These are phyloP conservation scores for Saitozyma podzolica DNA, from an alignment of 768 basidiomycete genomes.

Conservation along the genomic window DNA sequence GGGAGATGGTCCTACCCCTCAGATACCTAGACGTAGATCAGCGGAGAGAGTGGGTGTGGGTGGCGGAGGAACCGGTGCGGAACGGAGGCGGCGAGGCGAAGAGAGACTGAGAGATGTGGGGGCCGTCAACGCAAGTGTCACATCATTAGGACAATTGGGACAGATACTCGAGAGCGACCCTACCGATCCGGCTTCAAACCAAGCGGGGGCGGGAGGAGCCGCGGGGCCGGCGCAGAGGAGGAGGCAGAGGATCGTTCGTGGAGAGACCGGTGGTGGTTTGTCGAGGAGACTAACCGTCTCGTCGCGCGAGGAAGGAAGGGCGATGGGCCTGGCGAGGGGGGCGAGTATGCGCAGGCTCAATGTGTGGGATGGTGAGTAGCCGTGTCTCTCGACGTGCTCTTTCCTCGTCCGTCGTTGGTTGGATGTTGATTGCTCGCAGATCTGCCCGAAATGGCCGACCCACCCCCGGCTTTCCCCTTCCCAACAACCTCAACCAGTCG, in stretches of 20 bases:
- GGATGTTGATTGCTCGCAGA: conserved; percentile 21
- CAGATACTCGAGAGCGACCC: conserved; percentile 34
- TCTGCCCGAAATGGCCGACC: conserved; percentile 40
- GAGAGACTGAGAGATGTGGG: conserved; percentile 31
- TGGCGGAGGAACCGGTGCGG: neutral
- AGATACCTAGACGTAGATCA: conserved; percentile 17
- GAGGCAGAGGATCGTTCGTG: conserved; percentile 26
- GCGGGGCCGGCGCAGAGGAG: neutral
- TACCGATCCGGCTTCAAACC: neutral
- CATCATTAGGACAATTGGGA: conserved; percentile 33
- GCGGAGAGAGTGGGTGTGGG: conserved; percentile 21
- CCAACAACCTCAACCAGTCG: conserved; percentile 33
- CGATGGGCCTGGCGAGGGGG: conserved; percentile 42
- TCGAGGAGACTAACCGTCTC: conserved; percentile 28
- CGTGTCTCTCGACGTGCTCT: too few relatives aligned
- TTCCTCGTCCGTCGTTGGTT: neutral
- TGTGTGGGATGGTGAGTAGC: conserved; percentile 45
- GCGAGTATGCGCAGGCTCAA: conserved; percentile 47
- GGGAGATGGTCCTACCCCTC: conserved; percentile 6
- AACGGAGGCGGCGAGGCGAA: conserved; percentile 22
- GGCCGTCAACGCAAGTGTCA: conserved; percentile 29
- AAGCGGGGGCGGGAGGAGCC: conserved; percentile 3
- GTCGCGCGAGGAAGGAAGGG: conserved; percentile 41
- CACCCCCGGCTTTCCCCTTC: conserved; percentile 45
- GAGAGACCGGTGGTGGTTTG: conserved; percentile 14